Base-by-base conservation (phyloP, 305 asterid species). In the Coffea humblotiana region DNA sequence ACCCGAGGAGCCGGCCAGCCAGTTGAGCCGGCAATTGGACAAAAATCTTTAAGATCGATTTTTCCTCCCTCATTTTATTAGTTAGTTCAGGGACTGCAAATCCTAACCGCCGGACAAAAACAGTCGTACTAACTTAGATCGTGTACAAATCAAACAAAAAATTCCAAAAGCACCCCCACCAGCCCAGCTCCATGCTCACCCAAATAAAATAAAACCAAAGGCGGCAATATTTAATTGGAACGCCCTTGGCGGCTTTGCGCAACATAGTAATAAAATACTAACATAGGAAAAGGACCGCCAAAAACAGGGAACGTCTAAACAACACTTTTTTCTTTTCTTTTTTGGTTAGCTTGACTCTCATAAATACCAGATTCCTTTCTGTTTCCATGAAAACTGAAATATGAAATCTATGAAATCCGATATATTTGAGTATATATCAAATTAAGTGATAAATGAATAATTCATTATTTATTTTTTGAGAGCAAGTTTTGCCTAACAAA, bases 41-140 rank as follows among this genome's bases (percentile, higher is more conserved):
- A 43, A 43, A 78, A 56, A 4, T 47, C 16, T 47, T 35, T 25
- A 35, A 21, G 37, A 61, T 6, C 37, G 10, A 14, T 3, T 3
- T 19, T 60, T 15, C n/a, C 19, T 63, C 19, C 8, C 6, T 74
- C 19, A 3, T 43, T 60, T 43, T 35, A 27, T 29, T 35, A 6
- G 68, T n/a, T 63, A 77, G 25, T 68, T 68, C 1, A 25, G 11
- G 21, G 37, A 52, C 67, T 40, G n/a, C 68, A 71, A 60, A 56
- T 70, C 81, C 61, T 5, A 78, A 25, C 74, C 43, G 71, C 81
- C 71, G 71, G 47, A 52, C 63, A 54, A 3, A 32, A 40, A 54
- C 18, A 52, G 16, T 23, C 25, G 21, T 16, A 19, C 75, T 9
- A 68, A 8, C 43, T 18, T 29, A 2, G 65, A 65, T 47, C 63